Evolutionary conservation across 805 yeast genomes (phyloP), one percentile per base, ranked within the genome.

Genomic region (Candida bentonensis): DNA sequence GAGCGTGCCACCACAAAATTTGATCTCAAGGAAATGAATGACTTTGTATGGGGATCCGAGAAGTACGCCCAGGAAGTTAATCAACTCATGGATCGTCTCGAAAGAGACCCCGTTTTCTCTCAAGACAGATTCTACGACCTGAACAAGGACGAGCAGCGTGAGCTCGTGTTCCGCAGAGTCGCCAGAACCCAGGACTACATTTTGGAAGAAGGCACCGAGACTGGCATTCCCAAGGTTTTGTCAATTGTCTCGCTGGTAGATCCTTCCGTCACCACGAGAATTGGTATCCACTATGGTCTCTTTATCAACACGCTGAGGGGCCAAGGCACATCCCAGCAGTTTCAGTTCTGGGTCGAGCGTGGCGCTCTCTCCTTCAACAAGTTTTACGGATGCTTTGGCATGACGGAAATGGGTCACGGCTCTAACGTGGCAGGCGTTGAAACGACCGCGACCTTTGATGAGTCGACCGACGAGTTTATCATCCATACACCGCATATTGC

Each of bases 331-430:
- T 70, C 72, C 39, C 79, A 73, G 43, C 94, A 84, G 65, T 72
- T 74, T 53, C 67, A 77, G 39, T 86, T 77, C 63, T 86, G 95
- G 95, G 70, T 84, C 44, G 64, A 68, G 47, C 54, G 53, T 21
- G 64, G 64, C 7, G 53, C 58, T 17, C 46, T 47, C 23, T 46
- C 47, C 17, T 47, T 59, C 34, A 42, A 49, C 41, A 51, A 54
- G 17, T 47, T 63, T 17, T 78, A 77, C 55, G 94, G 94, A n/a
- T 83, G 94, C 60, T 83, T 82, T 62, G 84, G 79, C 25, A 83
- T 83, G 94, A 83, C 94, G 5, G 94, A 83, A 64, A 62, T 83
- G 53, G 89, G 81, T 2, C 94, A 83, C 57, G 94, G 94, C 33
- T 82, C 92, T 4, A 85, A 85, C 58, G 95, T 85, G 34, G 92